Conservation (phyloP, 331 rosid genomes). For the Acacia concinna region DNA sequence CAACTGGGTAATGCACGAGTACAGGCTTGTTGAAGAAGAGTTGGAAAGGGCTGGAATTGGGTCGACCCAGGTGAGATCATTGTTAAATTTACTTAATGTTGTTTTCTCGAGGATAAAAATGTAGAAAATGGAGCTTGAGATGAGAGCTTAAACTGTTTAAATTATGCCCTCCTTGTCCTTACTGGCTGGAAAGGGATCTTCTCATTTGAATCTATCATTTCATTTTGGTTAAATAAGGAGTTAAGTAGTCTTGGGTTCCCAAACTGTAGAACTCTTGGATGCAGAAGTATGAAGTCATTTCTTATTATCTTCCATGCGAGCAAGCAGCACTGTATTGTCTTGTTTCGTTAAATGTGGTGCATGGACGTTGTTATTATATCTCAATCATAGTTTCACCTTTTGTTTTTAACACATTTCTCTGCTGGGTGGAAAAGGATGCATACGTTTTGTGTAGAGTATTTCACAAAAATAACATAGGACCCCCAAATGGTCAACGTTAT, state of each 20-base stretch:
- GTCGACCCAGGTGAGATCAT: conserved; percentile 74
- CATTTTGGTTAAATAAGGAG: conserved; percentile 30
- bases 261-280: conserved; percentile 35
- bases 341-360: conserved; percentile 9
- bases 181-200: conserved; percentile 14
- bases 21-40: conserved; percentile 85
- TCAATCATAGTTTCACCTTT: conserved; percentile 9
- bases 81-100: conserved; percentile 23
- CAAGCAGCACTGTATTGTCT: not conserved
- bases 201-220: conserved; percentile 28
- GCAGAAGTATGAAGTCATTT: conserved; percentile 42
- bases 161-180: conserved; percentile 24
- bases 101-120: not conserved
- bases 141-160: conserved; percentile 28
- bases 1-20: conserved; percentile 99
- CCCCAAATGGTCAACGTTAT: conserved; percentile 97
- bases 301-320: conserved; percentile 16
- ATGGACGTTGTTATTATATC: conserved; percentile 41
- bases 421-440: conserved; percentile 79
- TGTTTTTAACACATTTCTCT: conserved; percentile 44
- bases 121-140: conserved; percentile 37
- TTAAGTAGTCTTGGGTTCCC: conserved; percentile 35
- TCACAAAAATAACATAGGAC: conserved; percentile 98
- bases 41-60: conserved; percentile 63
- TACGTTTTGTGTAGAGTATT: conserved; percentile 96